Conservation (phyloP, 2,329 filamentous ascomycete genomes). For the Aspergillus sojae region DNA sequence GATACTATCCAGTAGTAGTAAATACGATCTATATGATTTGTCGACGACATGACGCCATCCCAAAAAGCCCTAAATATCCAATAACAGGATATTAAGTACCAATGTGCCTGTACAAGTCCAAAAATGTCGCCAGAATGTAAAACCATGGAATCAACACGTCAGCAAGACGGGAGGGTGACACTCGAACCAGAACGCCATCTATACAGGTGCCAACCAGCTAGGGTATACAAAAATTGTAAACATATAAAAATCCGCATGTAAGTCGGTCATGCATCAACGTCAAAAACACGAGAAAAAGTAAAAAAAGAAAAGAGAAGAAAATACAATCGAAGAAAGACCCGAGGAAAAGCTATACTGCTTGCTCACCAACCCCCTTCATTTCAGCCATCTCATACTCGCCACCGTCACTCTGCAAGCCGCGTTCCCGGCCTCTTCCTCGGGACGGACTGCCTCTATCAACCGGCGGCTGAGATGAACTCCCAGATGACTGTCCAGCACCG, state of each 20-base stretch:
- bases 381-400: constrained; percentile 39
- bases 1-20: background rate
- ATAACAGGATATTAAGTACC: background rate
- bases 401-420: constrained; percentile 25
- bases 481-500: constrained; percentile 20
- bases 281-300: constrained; percentile 10
- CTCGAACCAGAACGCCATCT: constrained; percentile 32
- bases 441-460: constrained; percentile 22
- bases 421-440: constrained; percentile 35
- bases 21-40: background rate
- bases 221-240: constrained; percentile 31
- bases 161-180: constrained; percentile 8
- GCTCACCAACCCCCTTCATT: constrained; percentile 34
- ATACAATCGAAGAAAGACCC: constrained; percentile 4
- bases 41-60: background rate
- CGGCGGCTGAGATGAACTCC: constrained; percentile 12
- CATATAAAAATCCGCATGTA: background rate
- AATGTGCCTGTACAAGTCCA: constrained; percentile 10
- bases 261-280: background rate
- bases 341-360: constrained; percentile 29
- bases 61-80: background rate
- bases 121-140: constrained; percentile 1
- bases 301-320: constrained; percentile 11
- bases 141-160: background rate
- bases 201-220: constrained; percentile 33